phyloP scores from a whole-genome alignment of 495 filamentous ascomycete genomes.

The Sporormia fimetaria region DNA sequence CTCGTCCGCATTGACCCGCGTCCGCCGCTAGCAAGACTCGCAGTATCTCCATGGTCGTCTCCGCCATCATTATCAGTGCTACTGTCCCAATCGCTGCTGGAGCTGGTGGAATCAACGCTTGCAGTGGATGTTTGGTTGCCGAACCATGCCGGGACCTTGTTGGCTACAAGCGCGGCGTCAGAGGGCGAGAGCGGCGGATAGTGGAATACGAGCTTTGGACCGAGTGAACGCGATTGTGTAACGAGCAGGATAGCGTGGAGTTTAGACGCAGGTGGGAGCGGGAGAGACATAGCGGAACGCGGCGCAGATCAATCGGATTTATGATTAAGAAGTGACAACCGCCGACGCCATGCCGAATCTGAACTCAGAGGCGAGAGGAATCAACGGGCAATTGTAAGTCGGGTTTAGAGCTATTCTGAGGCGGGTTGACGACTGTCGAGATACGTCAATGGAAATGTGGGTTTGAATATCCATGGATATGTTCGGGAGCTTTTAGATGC shows the following conservation, averaged over 20 bases:
- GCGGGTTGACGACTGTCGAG: too few relatives aligned
- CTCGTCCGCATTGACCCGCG: conserved; percentile 14
- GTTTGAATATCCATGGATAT: too few relatives aligned
- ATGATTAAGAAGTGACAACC: too few relatives aligned
- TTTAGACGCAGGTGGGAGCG: conserved; percentile 37
- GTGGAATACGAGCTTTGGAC: conserved; percentile 77
- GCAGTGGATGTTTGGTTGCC: conserved; percentile 30
- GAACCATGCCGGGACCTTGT: conserved; percentile 21
- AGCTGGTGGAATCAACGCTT: conserved; percentile 28
- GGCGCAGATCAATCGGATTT: too few relatives aligned
- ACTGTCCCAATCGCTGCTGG: conserved; percentile 35
- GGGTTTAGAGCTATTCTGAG: too few relatives aligned
- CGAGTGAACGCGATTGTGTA: conserved; percentile 63
- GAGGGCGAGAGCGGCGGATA: conserved; percentile 56
- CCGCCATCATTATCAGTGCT: conserved; percentile 43
- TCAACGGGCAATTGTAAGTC: too few relatives aligned
- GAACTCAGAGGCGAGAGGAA: too few relatives aligned
- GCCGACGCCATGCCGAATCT: too few relatives aligned
- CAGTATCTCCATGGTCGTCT: conserved; percentile 26
- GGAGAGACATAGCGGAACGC: conserved; percentile 21
- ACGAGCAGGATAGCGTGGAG: conserved; percentile 74
- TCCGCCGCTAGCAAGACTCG: conserved; percentile 31
- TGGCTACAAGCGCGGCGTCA: conserved; percentile 26
- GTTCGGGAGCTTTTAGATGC: too few relatives aligned
- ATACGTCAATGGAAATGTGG: too few relatives aligned